phyloP scores from a whole-genome alignment of 2,329 filamentous ascomycete species.

The Mollisia scopiformis region DNA sequence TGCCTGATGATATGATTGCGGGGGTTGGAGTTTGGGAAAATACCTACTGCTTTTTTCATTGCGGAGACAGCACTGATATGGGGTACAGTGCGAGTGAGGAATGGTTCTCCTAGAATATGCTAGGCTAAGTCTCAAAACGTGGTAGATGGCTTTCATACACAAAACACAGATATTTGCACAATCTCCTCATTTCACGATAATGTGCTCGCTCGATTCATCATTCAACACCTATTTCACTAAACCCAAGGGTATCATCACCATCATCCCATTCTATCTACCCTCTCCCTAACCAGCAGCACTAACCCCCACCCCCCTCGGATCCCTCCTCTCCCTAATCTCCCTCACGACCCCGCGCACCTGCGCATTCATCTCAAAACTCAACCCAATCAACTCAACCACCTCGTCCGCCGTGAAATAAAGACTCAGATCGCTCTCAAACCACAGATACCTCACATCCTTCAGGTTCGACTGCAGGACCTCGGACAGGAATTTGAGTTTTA shows the following conservation, averaged over 20 bases:
- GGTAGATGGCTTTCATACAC: not conserved
- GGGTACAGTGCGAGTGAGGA: not conserved
- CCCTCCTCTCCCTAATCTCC: slow-evolving; percentile 56
- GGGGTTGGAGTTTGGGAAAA: not conserved
- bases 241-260: not conserved
- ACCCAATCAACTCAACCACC: slow-evolving; percentile 63
- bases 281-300: not conserved
- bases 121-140: not conserved
- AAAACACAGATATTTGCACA: not conserved
- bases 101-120: not conserved
- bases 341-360: slow-evolving; percentile 58
- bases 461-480: slow-evolving; percentile 69
- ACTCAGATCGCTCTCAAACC: slow-evolving; percentile 68
- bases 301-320: slow-evolving; percentile 11
- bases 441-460: slow-evolving; percentile 63
- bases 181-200: not conserved
- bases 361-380: slow-evolving; percentile 67
- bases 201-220: not conserved
- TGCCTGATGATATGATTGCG: not conserved
- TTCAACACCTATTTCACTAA: no score
- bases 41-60: not conserved
- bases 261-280: not conserved
- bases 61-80: not conserved
- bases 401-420: slow-evolving; percentile 64
- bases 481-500: slow-evolving; percentile 65